Evolutionary conservation across 2,329 filamentous ascomycete species (phyloP).

Genomic region (Aspergillus terreus): DNA sequence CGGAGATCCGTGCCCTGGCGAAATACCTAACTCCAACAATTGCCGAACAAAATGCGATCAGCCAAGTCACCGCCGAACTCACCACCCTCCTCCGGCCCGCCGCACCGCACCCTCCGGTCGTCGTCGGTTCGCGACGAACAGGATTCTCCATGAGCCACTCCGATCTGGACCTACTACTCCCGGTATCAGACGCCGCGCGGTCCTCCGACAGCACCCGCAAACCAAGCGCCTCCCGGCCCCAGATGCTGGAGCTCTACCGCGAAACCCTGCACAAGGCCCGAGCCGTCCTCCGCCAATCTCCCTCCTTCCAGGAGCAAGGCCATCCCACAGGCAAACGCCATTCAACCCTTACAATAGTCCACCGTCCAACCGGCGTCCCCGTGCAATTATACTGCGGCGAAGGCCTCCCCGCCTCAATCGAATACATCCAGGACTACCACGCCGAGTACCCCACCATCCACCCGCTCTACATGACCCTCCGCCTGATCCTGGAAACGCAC

Average conservation of each 20-base stretch:
- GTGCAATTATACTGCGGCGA: constrained; percentile 51
- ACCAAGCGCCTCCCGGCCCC: constrained; percentile 32
- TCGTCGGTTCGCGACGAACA: constrained; percentile 54
- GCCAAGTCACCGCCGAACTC: constrained; percentile 25
- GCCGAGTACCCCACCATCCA: constrained; percentile 48
- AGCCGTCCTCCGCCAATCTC: constrained; percentile 16
- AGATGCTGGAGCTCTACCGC: constrained; percentile 22
- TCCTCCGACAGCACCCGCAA: constrained; percentile 21
- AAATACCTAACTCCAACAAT: constrained; percentile 42
- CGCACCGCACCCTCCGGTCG: constrained; percentile 32
- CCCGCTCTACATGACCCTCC: constrained; percentile 49
- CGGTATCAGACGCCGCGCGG: constrained; percentile 23
- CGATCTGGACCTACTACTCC: constrained; percentile 50
- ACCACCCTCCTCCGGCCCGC: constrained; percentile 23
- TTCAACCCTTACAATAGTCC: constrained; percentile 33
- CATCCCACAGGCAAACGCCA: constrained; percentile 18
- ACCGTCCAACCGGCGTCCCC: constrained; percentile 47
- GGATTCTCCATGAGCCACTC: constrained; percentile 52
- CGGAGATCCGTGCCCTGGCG: constrained; percentile 47
- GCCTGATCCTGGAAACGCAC: constrained; percentile 49
- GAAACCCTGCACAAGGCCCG: constrained; percentile 22
- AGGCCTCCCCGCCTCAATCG: constrained; percentile 35
- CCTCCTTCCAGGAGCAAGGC: constrained; percentile 18
- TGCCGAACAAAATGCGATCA: constrained; percentile 36
- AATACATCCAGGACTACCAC: constrained; percentile 46